Conservation (phyloP, 2,329 filamentous ascomycete genomes). For the Monilinia aucupariae region DNA sequence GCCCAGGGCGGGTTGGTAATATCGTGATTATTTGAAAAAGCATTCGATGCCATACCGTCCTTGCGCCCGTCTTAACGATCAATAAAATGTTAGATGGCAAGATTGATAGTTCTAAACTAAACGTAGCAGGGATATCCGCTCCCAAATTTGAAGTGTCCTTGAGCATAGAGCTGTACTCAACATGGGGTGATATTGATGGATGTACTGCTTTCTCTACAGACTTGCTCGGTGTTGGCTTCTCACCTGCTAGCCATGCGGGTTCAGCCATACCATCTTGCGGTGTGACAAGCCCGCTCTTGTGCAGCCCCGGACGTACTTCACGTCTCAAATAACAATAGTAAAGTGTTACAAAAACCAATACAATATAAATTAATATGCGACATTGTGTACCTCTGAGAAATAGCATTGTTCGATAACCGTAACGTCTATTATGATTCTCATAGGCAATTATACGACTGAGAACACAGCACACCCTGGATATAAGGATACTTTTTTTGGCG, state of each 20-base stretch:
- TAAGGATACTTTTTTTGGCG: too few species aligned
- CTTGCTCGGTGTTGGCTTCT: neutral
- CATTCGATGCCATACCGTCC: slow-evolving; percentile 19
- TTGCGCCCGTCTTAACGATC: slow-evolving; percentile 20
- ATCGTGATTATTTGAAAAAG: slow-evolving; percentile 17
- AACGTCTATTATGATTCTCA: slow-evolving; percentile 2
- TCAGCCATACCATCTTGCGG: neutral
- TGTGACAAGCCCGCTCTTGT: neutral
- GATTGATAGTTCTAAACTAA: neutral
- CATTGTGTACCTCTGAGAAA: slow-evolving; percentile 2
- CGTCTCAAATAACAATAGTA: slow-evolving; percentile 9
- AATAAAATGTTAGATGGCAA: slow-evolving; percentile 17
- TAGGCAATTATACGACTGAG: neutral
- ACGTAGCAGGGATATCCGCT: neutral
- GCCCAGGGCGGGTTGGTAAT: neutral
- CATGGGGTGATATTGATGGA: neutral
- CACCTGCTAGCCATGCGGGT: neutral
- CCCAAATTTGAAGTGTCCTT: neutral
- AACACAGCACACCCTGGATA: too few species aligned
- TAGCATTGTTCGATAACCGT: slow-evolving; percentile 3
- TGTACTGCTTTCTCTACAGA: slow-evolving; percentile 3
- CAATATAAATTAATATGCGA: slow-evolving; percentile 5
- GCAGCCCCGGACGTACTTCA: neutral
- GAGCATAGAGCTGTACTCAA: neutral
- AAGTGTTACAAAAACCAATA: neutral